These are phyloP conservation scores for Rhododendron ovatum DNA, from an alignment of 148 eudicot species.

Conservation along the genomic window DNA sequence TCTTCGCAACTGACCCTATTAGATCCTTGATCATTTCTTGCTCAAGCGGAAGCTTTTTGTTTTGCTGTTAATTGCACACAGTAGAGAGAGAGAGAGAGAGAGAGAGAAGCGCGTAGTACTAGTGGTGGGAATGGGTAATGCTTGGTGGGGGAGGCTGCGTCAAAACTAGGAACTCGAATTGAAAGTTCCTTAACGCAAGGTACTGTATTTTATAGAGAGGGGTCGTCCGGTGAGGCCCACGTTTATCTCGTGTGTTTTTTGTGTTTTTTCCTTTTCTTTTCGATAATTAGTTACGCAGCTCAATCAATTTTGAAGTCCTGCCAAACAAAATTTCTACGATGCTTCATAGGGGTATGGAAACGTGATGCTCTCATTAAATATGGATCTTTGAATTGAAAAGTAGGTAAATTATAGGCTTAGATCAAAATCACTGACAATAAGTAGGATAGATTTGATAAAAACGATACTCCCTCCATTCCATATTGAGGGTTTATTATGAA, in stretches of 20 bases:
- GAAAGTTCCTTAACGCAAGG: not conserved
- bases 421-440: no score
- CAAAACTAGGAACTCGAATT: not conserved
- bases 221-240: not conserved
- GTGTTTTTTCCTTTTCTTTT: no score
- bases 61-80: not conserved
- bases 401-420: no score
- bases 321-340: no score
- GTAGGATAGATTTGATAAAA: no score
- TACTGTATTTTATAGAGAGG: not conserved
- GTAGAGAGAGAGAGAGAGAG: not conserved
- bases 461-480: no score
- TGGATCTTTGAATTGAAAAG: no score
- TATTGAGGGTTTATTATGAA: no score
- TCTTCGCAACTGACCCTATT: not conserved
- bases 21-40: not conserved
- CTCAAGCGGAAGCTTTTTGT: not conserved
- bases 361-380: no score
- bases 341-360: no score
- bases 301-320: no score
- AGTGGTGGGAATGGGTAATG: not conserved
- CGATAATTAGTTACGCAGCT: no score
- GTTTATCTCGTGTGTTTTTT: not conserved
- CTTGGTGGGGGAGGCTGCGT: not conserved
- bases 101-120: not conserved